These are phyloP conservation scores for Luzula sylvatica DNA, from an alignment of 176 grass and related monocot genomes.

Conservation along the genomic window DNA sequence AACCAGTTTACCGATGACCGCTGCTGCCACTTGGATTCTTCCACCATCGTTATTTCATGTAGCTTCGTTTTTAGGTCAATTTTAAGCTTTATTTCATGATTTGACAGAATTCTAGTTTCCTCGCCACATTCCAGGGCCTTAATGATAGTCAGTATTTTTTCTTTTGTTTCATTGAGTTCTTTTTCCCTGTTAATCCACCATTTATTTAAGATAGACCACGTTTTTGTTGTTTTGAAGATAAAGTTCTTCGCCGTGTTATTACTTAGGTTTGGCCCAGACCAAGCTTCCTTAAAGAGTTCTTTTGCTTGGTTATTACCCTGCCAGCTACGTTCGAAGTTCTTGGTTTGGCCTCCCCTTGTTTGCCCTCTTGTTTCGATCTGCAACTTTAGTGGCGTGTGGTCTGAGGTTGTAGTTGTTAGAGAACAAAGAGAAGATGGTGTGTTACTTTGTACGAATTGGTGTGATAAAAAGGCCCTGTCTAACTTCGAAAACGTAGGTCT, in stretches of 20 bases:
- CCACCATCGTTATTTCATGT: no score
- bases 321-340: no score
- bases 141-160: background rate
- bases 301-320: no score
- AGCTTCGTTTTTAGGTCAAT: no score
- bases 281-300: background rate
- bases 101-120: no score
- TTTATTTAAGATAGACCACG: no score
- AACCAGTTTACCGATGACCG: no score
- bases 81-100: no score
- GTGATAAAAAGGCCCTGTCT: background rate
- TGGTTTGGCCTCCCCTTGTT: no score
- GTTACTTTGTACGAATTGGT: background rate
- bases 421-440: background rate
- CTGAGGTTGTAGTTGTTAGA: background rate
- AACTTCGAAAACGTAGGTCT: background rate
- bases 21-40: no score
- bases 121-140: no score
- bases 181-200: background rate
- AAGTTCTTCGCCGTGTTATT: background rate
- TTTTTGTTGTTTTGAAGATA: background rate
- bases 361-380: no score
- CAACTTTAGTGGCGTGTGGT: background rate
- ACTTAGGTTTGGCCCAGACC: background rate
- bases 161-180: background rate